These are phyloP conservation scores for Glomus cerebriforme DNA, from an alignment of 192 early-diverging fungal genomes.

Conservation along the genomic window DNA sequence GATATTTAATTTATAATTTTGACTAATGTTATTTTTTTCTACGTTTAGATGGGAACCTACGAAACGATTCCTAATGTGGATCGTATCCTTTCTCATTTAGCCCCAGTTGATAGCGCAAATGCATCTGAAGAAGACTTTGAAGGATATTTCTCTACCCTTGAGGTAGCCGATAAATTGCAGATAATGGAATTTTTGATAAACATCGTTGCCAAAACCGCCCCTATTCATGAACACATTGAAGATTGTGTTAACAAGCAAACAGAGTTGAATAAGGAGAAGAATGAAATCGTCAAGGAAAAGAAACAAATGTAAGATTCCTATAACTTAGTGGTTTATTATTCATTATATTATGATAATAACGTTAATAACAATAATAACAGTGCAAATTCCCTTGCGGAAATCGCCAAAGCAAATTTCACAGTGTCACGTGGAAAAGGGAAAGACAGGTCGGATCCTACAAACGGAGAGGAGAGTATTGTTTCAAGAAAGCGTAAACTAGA, in stretches of 20 bases:
- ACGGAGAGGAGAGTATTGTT: slow-evolving; percentile 28
- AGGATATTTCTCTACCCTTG: slow-evolving; percentile 41
- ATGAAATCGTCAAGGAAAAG: slow-evolving; percentile 68
- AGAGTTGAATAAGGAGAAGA: slow-evolving; percentile 73
- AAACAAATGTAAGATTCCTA: slow-evolving; percentile 58
- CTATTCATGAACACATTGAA: slow-evolving; percentile 69
- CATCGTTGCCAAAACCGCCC: slow-evolving; percentile 57
- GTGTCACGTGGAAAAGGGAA: background rate
- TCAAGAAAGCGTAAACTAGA: slow-evolving; percentile 49
- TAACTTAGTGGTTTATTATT: background rate
- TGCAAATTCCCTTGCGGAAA: slow-evolving; percentile 15
- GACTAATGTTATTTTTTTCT: background rate
- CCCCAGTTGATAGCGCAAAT: slow-evolving; percentile 39
- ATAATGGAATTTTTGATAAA: slow-evolving; percentile 65
- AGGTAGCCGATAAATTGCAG: slow-evolving; percentile 55
- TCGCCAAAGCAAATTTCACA: slow-evolving; percentile 9
- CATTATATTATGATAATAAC: background rate
- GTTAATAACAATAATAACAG: slow-evolving; percentile 4
- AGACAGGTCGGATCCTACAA: background rate
- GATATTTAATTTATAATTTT: background rate
- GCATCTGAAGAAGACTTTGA: slow-evolving; percentile 43
- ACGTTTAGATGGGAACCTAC: slow-evolving; percentile 46
- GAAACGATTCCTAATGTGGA: slow-evolving; percentile 48
- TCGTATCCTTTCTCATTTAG: slow-evolving; percentile 46
- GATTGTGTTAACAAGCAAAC: slow-evolving; percentile 67